Conservation (phyloP, 2,329 filamentous ascomycete species). For the Alternaria alternata region DNA sequence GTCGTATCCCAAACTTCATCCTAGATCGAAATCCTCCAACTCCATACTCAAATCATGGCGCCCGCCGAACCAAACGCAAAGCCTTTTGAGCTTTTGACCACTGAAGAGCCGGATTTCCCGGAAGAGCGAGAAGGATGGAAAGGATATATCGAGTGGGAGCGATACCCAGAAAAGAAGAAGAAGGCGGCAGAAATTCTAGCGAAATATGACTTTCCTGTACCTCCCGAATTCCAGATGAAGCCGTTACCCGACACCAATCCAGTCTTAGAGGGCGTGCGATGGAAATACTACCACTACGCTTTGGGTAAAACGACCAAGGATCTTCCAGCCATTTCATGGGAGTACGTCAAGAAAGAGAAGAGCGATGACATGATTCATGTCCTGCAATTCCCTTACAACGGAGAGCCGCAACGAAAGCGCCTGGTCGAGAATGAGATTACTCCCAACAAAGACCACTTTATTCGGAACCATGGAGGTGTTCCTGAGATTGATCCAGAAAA, state of each 20-base stretch:
- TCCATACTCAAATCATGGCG: slow-evolving; percentile 31
- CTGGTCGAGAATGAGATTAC: slow-evolving; percentile 68
- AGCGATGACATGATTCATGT: slow-evolving; percentile 58
- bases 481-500: slow-evolving; percentile 68
- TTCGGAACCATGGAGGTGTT: slow-evolving; percentile 76
- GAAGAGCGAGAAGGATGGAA: slow-evolving; percentile 59
- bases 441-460: slow-evolving; percentile 69
- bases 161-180: slow-evolving; percentile 71
- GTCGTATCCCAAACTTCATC: neutral
- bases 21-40: neutral
- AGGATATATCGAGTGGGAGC: slow-evolving; percentile 62
- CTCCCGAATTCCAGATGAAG: slow-evolving; percentile 55
- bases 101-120: slow-evolving; percentile 47
- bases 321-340: slow-evolving; percentile 64
- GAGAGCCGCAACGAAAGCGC: slow-evolving; percentile 57
- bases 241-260: slow-evolving; percentile 56
- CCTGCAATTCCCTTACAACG: slow-evolving; percentile 59
- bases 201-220: slow-evolving; percentile 60
- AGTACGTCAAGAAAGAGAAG: slow-evolving; percentile 56
- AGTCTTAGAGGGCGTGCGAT: slow-evolving; percentile 55
- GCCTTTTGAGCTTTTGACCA: slow-evolving; percentile 36
- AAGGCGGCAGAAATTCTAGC: slow-evolving; percentile 64
- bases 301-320: slow-evolving; percentile 49
- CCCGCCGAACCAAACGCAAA: slow-evolving; percentile 43
- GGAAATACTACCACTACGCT: slow-evolving; percentile 58